Conservation (phyloP, 495 filamentous ascomycete genomes). For the Talaromyces trachyspermus region DNA sequence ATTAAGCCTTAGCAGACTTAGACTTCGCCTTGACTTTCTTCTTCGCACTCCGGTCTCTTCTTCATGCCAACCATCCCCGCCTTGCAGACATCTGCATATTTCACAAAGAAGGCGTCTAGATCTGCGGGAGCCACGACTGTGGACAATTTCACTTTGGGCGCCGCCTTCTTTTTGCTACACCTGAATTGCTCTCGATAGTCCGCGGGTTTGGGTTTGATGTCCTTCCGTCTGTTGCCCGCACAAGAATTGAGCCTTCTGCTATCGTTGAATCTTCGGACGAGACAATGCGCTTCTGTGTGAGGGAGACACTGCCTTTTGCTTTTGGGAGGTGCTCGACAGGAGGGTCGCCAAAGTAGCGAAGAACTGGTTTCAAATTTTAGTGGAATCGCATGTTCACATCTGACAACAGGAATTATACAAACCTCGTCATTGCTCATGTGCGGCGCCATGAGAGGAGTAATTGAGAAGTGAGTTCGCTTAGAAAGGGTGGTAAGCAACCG, state of each 20-base stretch:
- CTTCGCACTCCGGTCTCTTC: conserved; percentile 78
- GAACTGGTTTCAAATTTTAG: conserved; percentile 52
- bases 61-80: conserved; percentile 80
- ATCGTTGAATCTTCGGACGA: conserved; percentile 9
- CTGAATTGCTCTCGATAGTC: conserved; percentile 29
- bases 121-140: conserved; percentile 72
- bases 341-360: conserved; percentile 70
- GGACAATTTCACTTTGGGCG: conserved; percentile 68
- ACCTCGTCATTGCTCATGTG: conserved; percentile 74
- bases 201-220: conserved; percentile 48
- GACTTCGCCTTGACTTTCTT: conserved; percentile 75
- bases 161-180: conserved; percentile 23
- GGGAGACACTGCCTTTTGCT: conserved; percentile 67
- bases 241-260: conserved; percentile 50
- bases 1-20: conserved; percentile 43
- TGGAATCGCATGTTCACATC: background rate
- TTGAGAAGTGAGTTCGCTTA: background rate
- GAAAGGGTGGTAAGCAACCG: background rate
- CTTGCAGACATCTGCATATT: conserved; percentile 92
- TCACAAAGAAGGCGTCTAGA: conserved; percentile 70
- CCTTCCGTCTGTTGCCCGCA: conserved; percentile 74
- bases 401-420: conserved; percentile 10
- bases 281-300: conserved; percentile 67
- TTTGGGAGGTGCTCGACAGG: conserved; percentile 59
- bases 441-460: conserved; percentile 36